Base-by-base conservation (phyloP, 2,329 filamentous ascomycete species). In the Pestalotiopsis sp. region DNA sequence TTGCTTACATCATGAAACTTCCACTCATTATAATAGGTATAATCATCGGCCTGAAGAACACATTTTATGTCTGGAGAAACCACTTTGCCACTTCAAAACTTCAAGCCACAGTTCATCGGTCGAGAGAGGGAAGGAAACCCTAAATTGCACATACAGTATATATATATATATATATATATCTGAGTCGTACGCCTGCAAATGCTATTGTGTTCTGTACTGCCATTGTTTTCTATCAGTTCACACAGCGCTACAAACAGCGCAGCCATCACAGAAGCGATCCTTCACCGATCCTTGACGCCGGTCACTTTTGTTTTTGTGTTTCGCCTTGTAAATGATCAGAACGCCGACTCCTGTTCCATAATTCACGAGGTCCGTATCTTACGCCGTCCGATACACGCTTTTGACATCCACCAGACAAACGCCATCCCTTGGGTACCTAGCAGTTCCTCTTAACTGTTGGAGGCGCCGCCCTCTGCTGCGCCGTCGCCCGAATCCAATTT, bases 401-500 rank as follows among this genome's bases (percentile, higher is more conserved):
- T 36, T 36, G 31, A 36, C 31, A 36, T 36, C 31, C 31, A 36
- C 31, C 31, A 36, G 31, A 36, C 31, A 36, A 36, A 36, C 31
- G 57, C 57, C 57, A 7, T 27, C 5, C 17, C 57, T 23, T 60
- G 20, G 20, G 5, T 25, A 45, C 41, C 59, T 39, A 63, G 59
- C 23, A 36, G 58, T n/a, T 27, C 23, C 38, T 67, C 14, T 71
- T 70, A 74, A 59, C 69, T 75, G 69, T 65, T 73, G 27, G 72
- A 67, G 64, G 72, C 72, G 11, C 74, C 67, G n/a, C 74, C 62
- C 62, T 71, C 75, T 58, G 71, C 72, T 59, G 70, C 72, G 62
- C 69, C 70, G 70, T 76, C 74, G 67, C 75, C 78, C 78, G 73
- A 73, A 57, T 78, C 77, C 63, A 91, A 80, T 70, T 86, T 82